Percentiles rank a stretch among this genome's conserved stretches.
phyloP scores from a whole-genome alignment of 768 basidiomycete species.

The Suillus subalutaceus region DNA sequence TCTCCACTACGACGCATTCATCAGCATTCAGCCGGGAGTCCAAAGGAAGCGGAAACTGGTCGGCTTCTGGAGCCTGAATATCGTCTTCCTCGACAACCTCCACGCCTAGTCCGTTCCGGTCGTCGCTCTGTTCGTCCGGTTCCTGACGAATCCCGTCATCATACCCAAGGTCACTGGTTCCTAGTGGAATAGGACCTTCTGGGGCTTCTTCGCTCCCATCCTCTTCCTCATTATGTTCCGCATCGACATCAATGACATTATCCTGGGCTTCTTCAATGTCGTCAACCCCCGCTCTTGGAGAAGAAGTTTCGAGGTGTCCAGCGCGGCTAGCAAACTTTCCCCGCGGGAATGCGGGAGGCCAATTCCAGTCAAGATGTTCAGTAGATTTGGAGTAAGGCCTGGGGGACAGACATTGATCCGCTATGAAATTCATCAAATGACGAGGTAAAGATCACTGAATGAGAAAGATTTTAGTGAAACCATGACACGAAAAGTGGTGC shows the following conservation, averaged over 20 bases:
- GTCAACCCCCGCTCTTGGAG: background rate
- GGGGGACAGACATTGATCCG: background rate
- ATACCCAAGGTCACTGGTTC: slow-evolving; percentile 32
- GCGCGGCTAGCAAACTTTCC: slow-evolving; percentile 25
- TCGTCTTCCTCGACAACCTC: slow-evolving; percentile 33
- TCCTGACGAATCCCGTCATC: background rate
- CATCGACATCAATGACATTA: slow-evolving; percentile 24
- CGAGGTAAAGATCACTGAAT: background rate
- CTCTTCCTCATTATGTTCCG: slow-evolving; percentile 9
- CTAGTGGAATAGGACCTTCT: slow-evolving; percentile 24
- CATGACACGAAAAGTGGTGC: background rate
- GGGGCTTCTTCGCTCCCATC: background rate
- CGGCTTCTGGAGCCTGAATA: background rate
- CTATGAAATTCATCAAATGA: slow-evolving; percentile 1
- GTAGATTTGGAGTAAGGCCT: slow-evolving; percentile 12
- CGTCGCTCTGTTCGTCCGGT: slow-evolving; percentile 14
- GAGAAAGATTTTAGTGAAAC: background rate
- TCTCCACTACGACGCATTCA: slow-evolving; percentile 3
- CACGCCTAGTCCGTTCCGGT: slow-evolving; percentile 20
- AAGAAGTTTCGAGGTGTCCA: slow-evolving; percentile 18
- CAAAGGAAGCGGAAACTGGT: background rate
- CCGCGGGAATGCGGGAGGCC: slow-evolving; percentile 35
- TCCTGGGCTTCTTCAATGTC: slow-evolving; percentile 23
- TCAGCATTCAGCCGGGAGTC: background rate
- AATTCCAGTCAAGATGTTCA: slow-evolving; percentile 38